phyloP scores from a whole-genome alignment of 371 early-diverging fungal genomes.

The Umbelopsis sp. region DNA sequence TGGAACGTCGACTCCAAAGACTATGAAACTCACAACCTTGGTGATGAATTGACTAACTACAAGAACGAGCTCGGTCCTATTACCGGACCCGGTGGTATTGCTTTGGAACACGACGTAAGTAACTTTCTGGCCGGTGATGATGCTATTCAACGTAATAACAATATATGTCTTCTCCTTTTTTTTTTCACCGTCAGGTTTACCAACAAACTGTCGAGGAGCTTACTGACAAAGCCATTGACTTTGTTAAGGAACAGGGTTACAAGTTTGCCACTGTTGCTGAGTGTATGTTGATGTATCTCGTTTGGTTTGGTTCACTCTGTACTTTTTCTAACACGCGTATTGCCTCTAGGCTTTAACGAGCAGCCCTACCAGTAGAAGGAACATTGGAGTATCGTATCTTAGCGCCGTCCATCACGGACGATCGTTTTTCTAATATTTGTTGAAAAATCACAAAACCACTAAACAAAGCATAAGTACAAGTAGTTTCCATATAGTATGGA shows the following conservation, averaged over 20 bases:
- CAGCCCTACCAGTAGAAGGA: neutral
- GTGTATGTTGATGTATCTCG: conserved; percentile 31
- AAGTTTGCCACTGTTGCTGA: conserved; percentile 55
- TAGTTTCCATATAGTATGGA: too few species aligned
- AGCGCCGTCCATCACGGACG: too few species aligned
- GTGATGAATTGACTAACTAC: conserved; percentile 19
- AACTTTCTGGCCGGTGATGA: conserved; percentile 19
- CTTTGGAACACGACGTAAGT: conserved; percentile 35
- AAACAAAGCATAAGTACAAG: too few species aligned
- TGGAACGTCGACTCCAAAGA: conserved; percentile 52
- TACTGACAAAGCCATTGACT: conserved; percentile 34
- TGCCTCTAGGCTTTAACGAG: neutral
- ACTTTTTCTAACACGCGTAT: neutral
- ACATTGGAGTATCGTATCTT: neutral
- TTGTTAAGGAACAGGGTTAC: conserved; percentile 36
- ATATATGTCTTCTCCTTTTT: too few species aligned
- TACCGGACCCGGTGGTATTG: conserved; percentile 24
- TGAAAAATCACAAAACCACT: neutral
- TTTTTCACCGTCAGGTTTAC: conserved; percentile 39
- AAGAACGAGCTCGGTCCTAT: neutral
- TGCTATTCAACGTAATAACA: too few species aligned
- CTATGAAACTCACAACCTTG: conserved; percentile 26
- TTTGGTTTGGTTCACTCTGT: neutral
- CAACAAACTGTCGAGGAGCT: conserved; percentile 44
- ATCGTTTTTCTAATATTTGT: too few species aligned